These are phyloP conservation scores for Aspergillus chevalieri DNA, from an alignment of 2,329 filamentous ascomycete species.

Conservation along the genomic window DNA sequence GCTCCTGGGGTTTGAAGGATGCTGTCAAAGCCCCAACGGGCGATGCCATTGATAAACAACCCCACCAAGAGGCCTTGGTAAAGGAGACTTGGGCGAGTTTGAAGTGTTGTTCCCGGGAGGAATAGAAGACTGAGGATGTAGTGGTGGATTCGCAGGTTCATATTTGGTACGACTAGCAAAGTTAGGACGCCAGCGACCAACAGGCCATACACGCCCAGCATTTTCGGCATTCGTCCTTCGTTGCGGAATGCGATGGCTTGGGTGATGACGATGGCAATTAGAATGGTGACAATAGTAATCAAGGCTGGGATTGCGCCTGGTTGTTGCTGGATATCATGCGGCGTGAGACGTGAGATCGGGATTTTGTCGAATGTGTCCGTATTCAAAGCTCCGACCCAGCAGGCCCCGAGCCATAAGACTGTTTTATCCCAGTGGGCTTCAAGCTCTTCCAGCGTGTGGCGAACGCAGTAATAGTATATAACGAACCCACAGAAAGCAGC, in stretches of 20 bases:
- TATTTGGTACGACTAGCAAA: slow-evolving; percentile 49
- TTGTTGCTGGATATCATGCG: slow-evolving; percentile 55
- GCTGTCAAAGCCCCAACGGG: slow-evolving; percentile 57
- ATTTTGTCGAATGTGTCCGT: slow-evolving; percentile 60
- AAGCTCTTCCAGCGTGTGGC: slow-evolving; percentile 44
- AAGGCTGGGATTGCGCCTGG: slow-evolving; percentile 55
- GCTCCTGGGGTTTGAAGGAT: slow-evolving; percentile 53
- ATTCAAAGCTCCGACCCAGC: slow-evolving; percentile 57
- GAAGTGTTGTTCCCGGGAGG: slow-evolving; percentile 53
- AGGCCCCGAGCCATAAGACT: slow-evolving; percentile 54
- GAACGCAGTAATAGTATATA: slow-evolving; percentile 51
- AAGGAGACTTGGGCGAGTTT: slow-evolving; percentile 53
- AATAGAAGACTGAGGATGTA: slow-evolving; percentile 57
- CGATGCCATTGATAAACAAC: slow-evolving; percentile 58
- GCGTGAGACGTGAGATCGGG: slow-evolving; percentile 56
- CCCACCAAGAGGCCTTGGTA: slow-evolving; percentile 58
- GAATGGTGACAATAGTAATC: slow-evolving; percentile 46
- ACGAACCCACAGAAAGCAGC: slow-evolving; percentile 54
- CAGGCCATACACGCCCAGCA: slow-evolving; percentile 41
- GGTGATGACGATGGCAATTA: slow-evolving; percentile 48
- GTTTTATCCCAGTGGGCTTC: slow-evolving; percentile 57
- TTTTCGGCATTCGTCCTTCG: slow-evolving; percentile 50
- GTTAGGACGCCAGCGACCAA: slow-evolving; percentile 39
- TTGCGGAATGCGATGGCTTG: slow-evolving; percentile 53
- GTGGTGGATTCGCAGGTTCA: slow-evolving; percentile 59